Conservation (phyloP, 2,329 filamentous ascomycete genomes). For the Thielaviopsis euricoi region DNA sequence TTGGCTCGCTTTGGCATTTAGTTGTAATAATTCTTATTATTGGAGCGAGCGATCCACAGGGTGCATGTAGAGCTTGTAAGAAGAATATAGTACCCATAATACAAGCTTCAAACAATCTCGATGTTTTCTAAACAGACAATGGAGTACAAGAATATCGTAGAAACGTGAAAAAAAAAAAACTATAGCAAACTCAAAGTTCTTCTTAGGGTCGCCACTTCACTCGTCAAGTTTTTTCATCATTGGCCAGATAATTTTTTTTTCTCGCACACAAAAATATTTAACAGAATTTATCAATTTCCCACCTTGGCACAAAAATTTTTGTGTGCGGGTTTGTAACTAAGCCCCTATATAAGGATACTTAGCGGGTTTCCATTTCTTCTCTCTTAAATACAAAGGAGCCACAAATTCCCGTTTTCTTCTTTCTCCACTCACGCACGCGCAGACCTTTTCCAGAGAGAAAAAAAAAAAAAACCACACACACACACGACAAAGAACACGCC, state of each 20-base stretch:
- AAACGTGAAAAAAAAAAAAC: too few species aligned
- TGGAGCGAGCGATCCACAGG: neutral
- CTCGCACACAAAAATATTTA: neutral
- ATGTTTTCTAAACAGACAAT: too few species aligned
- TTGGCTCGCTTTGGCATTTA: neutral
- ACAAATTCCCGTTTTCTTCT: conserved; percentile 9
- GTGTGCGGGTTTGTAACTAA: too few species aligned
- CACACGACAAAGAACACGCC: conserved; percentile 1
- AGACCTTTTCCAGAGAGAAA: conserved; percentile 2
- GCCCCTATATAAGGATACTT: conserved; percentile 2
- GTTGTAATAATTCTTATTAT: neutral
- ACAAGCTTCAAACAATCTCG: too few species aligned
- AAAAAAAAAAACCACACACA: conserved; percentile 9
- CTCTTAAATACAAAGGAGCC: conserved; percentile 6
- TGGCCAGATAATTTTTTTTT: too few species aligned
- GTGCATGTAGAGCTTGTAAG: too few species aligned
- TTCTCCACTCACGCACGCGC: conserved; percentile 11
- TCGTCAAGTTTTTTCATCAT: neutral
- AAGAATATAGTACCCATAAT: too few species aligned
- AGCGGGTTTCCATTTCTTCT: neutral
- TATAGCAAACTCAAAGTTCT: neutral
- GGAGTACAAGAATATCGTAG: too few species aligned
- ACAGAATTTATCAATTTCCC: neutral
- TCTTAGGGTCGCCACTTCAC: too few species aligned
- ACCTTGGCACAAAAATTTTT: neutral